Conservation (phyloP, 805 yeast species). For the Monosporozyma aerobia region DNA sequence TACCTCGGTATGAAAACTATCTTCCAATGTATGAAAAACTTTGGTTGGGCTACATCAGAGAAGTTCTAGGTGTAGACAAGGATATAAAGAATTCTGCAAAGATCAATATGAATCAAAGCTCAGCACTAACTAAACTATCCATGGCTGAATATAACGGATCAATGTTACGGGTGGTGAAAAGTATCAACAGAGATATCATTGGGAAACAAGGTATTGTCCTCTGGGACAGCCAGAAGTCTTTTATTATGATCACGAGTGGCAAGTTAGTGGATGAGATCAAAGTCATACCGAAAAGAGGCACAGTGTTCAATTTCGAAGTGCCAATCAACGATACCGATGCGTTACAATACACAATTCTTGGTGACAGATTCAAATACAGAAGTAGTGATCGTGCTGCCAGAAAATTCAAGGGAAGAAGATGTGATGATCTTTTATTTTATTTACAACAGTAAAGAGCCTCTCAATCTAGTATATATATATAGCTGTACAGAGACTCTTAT, state of each 20-base stretch:
- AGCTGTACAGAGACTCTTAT: background rate
- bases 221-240: constrained; percentile 73
- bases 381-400: constrained; percentile 74
- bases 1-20: constrained; percentile 43
- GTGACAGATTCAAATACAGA: constrained; percentile 68
- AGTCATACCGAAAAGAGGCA: constrained; percentile 57
- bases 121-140: constrained; percentile 48
- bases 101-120: constrained; percentile 19
- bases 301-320: constrained; percentile 48
- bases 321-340: constrained; percentile 34
- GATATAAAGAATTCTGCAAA: constrained; percentile 8
- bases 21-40: constrained; percentile 43
- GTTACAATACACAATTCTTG: constrained; percentile 58
- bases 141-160: constrained; percentile 81
- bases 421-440: constrained; percentile 43
- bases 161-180: constrained; percentile 44
- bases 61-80: constrained; percentile 36
- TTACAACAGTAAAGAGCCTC: constrained; percentile 1
- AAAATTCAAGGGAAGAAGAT: constrained; percentile 75
- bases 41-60: constrained; percentile 65
- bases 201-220: constrained; percentile 69
- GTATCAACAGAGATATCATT: constrained; percentile 46
- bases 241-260: constrained; percentile 41
- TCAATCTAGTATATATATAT: background rate
- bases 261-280: constrained; percentile 53